Evolutionary conservation across 179 eudicot species (phyloP).

Genomic region (Pouteria campechiana): DNA sequence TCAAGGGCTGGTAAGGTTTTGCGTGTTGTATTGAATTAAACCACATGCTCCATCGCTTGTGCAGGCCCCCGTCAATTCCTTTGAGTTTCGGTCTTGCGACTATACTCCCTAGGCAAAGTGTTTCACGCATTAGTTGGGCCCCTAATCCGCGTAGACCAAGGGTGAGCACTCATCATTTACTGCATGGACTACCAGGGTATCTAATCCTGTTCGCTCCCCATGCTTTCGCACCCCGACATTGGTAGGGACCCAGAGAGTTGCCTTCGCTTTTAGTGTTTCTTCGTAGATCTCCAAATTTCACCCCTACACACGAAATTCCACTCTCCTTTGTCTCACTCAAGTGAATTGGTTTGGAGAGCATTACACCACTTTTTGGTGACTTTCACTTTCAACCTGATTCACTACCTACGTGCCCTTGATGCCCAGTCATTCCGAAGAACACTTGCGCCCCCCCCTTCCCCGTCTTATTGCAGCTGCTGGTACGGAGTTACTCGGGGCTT

Average conservation of each 20-base stretch:
- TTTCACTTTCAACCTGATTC: constrained; percentile 5
- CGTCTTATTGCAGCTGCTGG: background rate
- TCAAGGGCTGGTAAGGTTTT: no score
- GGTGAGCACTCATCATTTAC: no score
- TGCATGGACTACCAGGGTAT: no score
- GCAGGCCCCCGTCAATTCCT: no score
- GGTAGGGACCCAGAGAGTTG: background rate
- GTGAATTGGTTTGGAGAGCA: constrained; percentile 1
- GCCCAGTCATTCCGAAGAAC: constrained; percentile 7
- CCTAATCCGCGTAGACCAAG: no score
- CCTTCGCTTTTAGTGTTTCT: constrained; percentile 1
- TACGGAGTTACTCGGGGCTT: constrained; percentile 1
- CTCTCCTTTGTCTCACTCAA: constrained; percentile 4
- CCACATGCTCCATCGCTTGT: no score
- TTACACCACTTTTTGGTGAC: background rate
- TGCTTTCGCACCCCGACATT: background rate
- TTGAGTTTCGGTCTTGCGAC: no score
- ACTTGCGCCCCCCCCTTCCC: constrained; percentile 1
- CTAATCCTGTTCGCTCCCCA: background rate
- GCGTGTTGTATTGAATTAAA: no score
- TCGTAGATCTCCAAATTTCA: constrained; percentile 4
- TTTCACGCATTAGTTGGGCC: no score
- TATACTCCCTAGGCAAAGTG: no score
- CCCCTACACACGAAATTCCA: constrained; percentile 10
- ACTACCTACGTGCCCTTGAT: constrained; percentile 6